phyloP scores from a whole-genome alignment of 805 yeast genomes.

The Pichia eremophila region DNA sequence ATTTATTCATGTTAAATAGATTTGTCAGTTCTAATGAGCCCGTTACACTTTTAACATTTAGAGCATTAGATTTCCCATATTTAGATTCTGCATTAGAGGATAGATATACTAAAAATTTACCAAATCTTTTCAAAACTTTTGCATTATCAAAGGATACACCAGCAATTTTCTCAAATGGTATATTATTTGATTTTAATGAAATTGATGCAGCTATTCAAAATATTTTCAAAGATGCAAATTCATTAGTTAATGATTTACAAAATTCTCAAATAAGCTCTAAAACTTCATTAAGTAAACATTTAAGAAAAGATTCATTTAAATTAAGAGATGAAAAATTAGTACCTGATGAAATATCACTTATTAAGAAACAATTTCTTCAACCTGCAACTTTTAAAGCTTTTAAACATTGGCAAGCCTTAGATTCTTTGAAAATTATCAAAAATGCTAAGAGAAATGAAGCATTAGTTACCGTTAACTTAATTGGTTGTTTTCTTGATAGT shows the following conservation, averaged over 20 bases:
- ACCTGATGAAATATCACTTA: conserved; percentile 36
- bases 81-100: conserved; percentile 7
- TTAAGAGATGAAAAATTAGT: conserved; percentile 41
- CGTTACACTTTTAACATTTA: conserved; percentile 6
- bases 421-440: not conserved
- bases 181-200: conserved; percentile 38
- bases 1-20: conserved; percentile 15
- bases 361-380: not conserved
- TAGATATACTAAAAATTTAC: conserved; percentile 14
- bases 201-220: conserved; percentile 49
- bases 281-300: conserved; percentile 27
- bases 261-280: conserved; percentile 22
- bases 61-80: conserved; percentile 9
- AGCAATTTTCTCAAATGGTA: conserved; percentile 64
- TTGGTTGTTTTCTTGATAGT: conserved; percentile 44
- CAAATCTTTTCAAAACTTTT: conserved; percentile 30
- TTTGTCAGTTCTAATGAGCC: conserved; percentile 8
- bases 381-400: not conserved
- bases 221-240: conserved; percentile 41
- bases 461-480: conserved; percentile 35
- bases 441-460: not conserved
- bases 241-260: conserved; percentile 23
- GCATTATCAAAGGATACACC: conserved; percentile 26
- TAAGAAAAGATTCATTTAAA: conserved; percentile 34
- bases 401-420: not conserved